phyloP scores from a whole-genome alignment of 2,329 filamentous ascomycete species.

The Trichoderma guizhouense region DNA sequence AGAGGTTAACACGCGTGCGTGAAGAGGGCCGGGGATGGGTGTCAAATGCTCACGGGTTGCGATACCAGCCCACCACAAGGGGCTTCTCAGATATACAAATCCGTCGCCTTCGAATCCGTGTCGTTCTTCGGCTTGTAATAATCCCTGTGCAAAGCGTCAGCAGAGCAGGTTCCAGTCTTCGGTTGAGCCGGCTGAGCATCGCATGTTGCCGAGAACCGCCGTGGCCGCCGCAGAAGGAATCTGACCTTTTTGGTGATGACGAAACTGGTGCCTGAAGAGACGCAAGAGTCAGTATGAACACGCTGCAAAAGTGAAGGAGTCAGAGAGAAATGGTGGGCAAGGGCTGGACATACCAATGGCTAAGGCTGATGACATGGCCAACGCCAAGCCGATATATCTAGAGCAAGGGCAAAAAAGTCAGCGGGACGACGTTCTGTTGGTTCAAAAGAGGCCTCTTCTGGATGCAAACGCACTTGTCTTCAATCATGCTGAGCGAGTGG shows the following conservation, averaged over 20 bases:
- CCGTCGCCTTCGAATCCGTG: conserved; percentile 98
- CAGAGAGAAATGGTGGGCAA: background rate
- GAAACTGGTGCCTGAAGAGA: conserved; percentile 76
- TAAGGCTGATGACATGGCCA: conserved; percentile 72
- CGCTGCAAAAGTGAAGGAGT: background rate
- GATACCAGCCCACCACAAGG: conserved; percentile 97
- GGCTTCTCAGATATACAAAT: conserved; percentile 88
- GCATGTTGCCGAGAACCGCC: background rate
- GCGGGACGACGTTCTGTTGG: background rate
- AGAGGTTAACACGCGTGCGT: conserved; percentile 22
- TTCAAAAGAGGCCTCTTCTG: background rate
- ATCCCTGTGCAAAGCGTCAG: conserved; percentile 54
- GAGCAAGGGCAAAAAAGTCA: conserved; percentile 22
- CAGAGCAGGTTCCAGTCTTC: background rate
- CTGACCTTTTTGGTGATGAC: conserved; percentile 96
- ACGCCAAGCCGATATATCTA: conserved; percentile 72
- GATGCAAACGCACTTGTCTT: conserved; percentile 37
- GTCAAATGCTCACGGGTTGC: conserved; percentile 65
- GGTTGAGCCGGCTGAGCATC: background rate
- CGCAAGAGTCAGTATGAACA: conserved; percentile 2
- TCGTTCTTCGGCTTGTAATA: conserved; percentile 84
- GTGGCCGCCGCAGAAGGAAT: conserved; percentile 6
- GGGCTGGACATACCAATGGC: conserved; percentile 63
- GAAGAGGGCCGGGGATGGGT: background rate
- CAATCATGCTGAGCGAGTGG: conserved; percentile 31